Evolutionary conservation across 345 rosid genomes (phyloP).

Genomic region (Eucalyptus paniculata): DNA sequence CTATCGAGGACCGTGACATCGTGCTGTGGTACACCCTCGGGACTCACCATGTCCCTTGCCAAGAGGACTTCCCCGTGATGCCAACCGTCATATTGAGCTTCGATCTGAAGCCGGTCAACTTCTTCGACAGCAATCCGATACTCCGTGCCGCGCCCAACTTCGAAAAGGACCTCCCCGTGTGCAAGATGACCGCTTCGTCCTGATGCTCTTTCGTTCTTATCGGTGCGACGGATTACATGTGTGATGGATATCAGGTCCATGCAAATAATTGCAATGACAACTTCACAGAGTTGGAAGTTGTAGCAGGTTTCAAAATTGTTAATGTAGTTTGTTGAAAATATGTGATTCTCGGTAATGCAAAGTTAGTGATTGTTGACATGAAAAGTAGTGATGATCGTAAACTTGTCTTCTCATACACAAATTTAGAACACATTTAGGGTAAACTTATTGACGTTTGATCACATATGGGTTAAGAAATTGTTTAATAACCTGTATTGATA

Average conservation of each 20-base stretch:
- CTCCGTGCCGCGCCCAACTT: slow-evolving; percentile 29
- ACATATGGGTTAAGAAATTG: no score
- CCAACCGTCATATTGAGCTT: slow-evolving; percentile 59
- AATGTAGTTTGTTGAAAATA: no score
- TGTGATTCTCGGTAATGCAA: no score
- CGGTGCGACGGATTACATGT: background rate
- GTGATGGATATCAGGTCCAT: background rate
- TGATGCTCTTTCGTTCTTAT: background rate
- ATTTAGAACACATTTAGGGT: background rate
- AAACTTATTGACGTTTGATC: no score
- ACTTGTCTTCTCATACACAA: background rate
- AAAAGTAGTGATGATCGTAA: no score
- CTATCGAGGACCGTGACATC: slow-evolving; percentile 43
- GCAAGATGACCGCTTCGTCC: background rate
- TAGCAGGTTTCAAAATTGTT: no score
- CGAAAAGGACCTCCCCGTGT: slow-evolving; percentile 37
- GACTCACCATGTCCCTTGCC: slow-evolving; percentile 68
- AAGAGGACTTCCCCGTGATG: slow-evolving; percentile 77
- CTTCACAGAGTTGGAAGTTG: no score
- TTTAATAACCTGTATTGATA: no score
- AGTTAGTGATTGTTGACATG: no score
- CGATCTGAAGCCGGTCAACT: slow-evolving; percentile 57
- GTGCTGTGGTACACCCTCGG: slow-evolving; percentile 75
- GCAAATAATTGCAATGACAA: background rate
- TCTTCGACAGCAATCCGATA: slow-evolving; percentile 54